Conservation (phyloP, 2,329 filamentous ascomycete species). For the Leptographium wingfieldii region DNA sequence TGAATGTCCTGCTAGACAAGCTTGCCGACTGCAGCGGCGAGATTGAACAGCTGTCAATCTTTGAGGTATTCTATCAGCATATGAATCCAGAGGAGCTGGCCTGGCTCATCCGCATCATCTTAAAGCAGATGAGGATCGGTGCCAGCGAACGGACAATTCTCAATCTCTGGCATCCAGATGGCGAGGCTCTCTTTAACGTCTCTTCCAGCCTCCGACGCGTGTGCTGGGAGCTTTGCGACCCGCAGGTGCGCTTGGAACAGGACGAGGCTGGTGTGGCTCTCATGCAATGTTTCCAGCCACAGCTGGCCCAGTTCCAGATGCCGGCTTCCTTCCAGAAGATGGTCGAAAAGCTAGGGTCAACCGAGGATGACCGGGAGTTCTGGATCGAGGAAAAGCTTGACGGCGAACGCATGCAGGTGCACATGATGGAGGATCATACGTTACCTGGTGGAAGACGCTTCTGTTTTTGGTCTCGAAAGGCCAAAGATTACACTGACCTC, state of each 20-base stretch:
- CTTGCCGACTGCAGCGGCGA: constrained; percentile 67
- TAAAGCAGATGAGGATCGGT: constrained; percentile 61
- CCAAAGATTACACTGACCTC: constrained; percentile 90
- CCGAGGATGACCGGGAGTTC: constrained; percentile 62
- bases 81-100: constrained; percentile 92
- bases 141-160: constrained; percentile 85
- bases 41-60: constrained; percentile 68
- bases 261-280: constrained; percentile 63
- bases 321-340: constrained; percentile 65
- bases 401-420: constrained; percentile 92
- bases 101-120: constrained; percentile 89
- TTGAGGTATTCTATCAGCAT: constrained; percentile 70
- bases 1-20: constrained; percentile 74
- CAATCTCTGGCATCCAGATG: constrained; percentile 69
- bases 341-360: constrained; percentile 53
- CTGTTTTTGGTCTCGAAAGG: constrained; percentile 88
- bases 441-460: constrained; percentile 62
- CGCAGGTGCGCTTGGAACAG: constrained; percentile 56
- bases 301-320: constrained; percentile 86
- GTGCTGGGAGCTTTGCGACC: constrained; percentile 85
- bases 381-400: constrained; percentile 99
- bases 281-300: constrained; percentile 95
- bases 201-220: constrained; percentile 82
- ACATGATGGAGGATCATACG: constrained; percentile 63
- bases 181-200: constrained; percentile 70